These are phyloP conservation scores for Sporisorium scitamineum DNA, from an alignment of 1,284 basidiomycete species.

Conservation along the genomic window DNA sequence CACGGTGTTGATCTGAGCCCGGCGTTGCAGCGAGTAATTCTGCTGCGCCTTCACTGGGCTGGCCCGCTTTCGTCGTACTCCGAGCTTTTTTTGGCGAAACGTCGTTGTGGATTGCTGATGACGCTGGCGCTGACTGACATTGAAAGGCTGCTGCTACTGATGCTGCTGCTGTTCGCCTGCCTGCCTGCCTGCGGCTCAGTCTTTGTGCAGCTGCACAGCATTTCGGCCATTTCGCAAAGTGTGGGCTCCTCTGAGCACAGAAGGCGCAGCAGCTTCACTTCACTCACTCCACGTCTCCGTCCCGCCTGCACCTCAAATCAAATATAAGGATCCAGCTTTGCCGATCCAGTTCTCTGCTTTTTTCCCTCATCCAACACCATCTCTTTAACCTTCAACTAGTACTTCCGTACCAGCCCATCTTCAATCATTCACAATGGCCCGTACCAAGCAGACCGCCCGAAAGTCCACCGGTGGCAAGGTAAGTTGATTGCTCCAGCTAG, in stretches of 20 bases:
- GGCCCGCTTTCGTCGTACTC: background rate
- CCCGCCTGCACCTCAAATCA: constrained; percentile 24
- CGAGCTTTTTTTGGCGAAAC: constrained; percentile 6
- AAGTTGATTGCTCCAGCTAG: constrained; percentile 9
- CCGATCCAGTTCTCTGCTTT: constrained; percentile 22
- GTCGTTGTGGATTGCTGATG: constrained; percentile 3
- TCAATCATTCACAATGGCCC: constrained; percentile 61
- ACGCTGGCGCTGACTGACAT: background rate
- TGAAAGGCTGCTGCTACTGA: too few relatives aligned
- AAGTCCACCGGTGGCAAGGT: constrained; percentile 82
- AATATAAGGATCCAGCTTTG: constrained; percentile 47
- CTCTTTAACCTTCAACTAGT: constrained; percentile 22
- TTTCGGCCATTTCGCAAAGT: too few relatives aligned
- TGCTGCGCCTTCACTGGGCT: constrained; percentile 4
- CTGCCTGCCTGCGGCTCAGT: background rate
- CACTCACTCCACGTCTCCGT: constrained; percentile 4
- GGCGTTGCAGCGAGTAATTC: constrained; percentile 11
- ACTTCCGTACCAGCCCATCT: constrained; percentile 28
- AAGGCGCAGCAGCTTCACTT: background rate
- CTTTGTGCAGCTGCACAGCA: background rate
- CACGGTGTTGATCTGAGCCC: constrained; percentile 19
- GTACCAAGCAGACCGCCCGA: constrained; percentile 80
- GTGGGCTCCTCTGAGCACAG: background rate
- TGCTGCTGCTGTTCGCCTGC: too few relatives aligned
- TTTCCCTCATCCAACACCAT: constrained; percentile 33